A percentile compares a stretch with the other conserved stretches of the same genome.
These are phyloP conservation scores for Trametes versicolor DNA, from an alignment of 1,284 basidiomycete genomes.

Conservation along the genomic window DNA sequence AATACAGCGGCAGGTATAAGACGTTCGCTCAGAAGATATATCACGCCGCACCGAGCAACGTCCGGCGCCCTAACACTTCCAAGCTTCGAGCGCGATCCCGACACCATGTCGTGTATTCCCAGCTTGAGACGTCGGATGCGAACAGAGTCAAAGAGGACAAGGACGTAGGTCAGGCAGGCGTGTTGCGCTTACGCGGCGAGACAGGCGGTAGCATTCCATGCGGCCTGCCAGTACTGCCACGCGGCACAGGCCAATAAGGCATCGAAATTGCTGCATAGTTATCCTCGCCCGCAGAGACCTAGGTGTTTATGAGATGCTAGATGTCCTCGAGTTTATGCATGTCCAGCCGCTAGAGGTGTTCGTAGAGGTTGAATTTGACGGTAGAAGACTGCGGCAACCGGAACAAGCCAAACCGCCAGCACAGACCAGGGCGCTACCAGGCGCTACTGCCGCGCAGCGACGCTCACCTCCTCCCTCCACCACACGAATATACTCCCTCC, in stretches of 20 bases:
- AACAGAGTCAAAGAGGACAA: neutral
- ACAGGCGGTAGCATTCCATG: neutral
- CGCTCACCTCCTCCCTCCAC: slow-evolving; percentile 22
- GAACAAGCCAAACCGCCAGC: slow-evolving; percentile 24
- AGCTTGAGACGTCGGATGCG: neutral
- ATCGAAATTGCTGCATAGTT: neutral
- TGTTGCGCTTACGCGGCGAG: neutral
- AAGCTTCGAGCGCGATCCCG: neutral
- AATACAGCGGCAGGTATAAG: neutral
- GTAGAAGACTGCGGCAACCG: slow-evolving; percentile 12
- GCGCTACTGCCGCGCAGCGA: slow-evolving; percentile 10
- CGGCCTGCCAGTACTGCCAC: neutral
- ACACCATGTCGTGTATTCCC: neutral
- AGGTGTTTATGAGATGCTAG: neutral
- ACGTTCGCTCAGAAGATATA: slow-evolving; percentile 6
- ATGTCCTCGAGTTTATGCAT: neutral
- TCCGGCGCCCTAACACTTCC: neutral
- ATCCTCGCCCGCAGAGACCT: neutral
- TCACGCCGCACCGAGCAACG: slow-evolving; percentile 1
- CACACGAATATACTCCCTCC: slow-evolving; percentile 20
- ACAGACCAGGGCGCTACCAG: slow-evolving; percentile 18
- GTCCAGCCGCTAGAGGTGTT: neutral
- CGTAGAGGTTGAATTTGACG: neutral
- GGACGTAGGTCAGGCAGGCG: slow-evolving; percentile 6
- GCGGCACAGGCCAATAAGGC: neutral